Base-by-base conservation (phyloP, 2,329 filamentous ascomycete genomes). In the Eutypella sp. region DNA sequence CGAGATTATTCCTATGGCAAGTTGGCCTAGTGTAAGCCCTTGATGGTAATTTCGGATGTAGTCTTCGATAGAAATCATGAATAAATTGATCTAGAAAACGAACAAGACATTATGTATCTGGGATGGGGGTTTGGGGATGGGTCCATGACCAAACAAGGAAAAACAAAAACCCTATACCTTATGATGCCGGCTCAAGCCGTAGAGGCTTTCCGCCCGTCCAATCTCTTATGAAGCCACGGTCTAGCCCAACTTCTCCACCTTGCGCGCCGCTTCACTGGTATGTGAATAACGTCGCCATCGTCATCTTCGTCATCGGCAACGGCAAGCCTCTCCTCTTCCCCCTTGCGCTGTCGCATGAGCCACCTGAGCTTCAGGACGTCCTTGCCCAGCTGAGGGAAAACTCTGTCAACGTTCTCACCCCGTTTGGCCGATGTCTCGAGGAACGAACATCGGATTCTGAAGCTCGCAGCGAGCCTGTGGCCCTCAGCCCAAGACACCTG, bases 361-460 rank as follows among this genome's bases (percentile, higher is more conserved):
- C 54, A 54, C 43, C 58, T 53, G n/a, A 59, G 47, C 45, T 51
- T 51, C n/a, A 71, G 52, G 13, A 68, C 54, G 45, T 69, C 64
- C 10, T 51, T 54, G 2, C 59, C 66, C 2, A 70, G 42, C 18
- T 53, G 48, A 1, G 59, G 55, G 47, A 71, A 70, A 2, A 69
- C 27, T 20, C 49, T 46, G 13, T 57, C 54, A n/a, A 70, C 56
- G 23, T 65, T 62, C 31, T 64, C 62, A n/a, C 66, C 67, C 16
- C 62, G 63, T 42, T 49, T 54, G 2, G 65, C 64, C 31, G 66
- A 68, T 2, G 62, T 60, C 52, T 67, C 65, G n/a, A 64, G 33
- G 44, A 64, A 65, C 13, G 48, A 27, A 52, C 60, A 48, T 29
- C 53, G 49, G 19, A 53, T 40, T 31, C 52, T 25, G 41, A 52